Evolutionary conservation across 2,329 filamentous ascomycete species (phyloP).

Genomic region (Fusarium scirpi): DNA sequence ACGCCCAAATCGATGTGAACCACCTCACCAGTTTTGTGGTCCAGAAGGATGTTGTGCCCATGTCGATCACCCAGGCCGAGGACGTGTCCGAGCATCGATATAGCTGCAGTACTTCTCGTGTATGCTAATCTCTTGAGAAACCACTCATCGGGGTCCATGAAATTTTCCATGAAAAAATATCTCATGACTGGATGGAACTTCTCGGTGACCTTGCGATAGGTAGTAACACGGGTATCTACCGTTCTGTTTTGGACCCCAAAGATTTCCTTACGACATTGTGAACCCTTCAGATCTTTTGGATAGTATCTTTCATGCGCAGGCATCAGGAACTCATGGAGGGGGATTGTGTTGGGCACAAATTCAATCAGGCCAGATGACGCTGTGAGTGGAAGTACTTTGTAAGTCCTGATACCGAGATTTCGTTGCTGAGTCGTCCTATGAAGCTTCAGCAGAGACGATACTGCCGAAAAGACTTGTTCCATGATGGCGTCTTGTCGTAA

Average conservation of each 20-base stretch:
- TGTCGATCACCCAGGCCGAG: constrained; percentile 94
- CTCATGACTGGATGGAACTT: constrained; percentile 93
- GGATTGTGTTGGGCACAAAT: constrained; percentile 93
- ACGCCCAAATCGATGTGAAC: constrained; percentile 98
- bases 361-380: constrained; percentile 91
- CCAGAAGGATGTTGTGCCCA: constrained; percentile 95
- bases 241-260: constrained; percentile 76
- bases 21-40: constrained; percentile 89
- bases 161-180: constrained; percentile 97
- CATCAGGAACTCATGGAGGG: constrained; percentile 91
- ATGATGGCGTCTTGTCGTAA: constrained; percentile 97
- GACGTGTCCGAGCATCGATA: constrained; percentile 94
- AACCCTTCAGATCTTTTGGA: constrained; percentile 83
- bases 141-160: constrained; percentile 95
- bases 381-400: constrained; percentile 94
- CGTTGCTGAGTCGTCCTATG: constrained; percentile 90
- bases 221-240: constrained; percentile 76
- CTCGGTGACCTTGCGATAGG: constrained; percentile 82
- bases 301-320: constrained; percentile 90
- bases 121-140: constrained; percentile 91
- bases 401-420: constrained; percentile 90
- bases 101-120: constrained; percentile 90
- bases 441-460: constrained; percentile 87
- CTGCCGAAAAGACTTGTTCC: constrained; percentile 98
- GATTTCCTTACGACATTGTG: constrained; percentile 83